A percentile compares a stretch with the other conserved stretches of the same genome.
These are phyloP conservation scores for Lentinula raphanica DNA, from an alignment of 768 basidiomycete species.

Conservation along the genomic window DNA sequence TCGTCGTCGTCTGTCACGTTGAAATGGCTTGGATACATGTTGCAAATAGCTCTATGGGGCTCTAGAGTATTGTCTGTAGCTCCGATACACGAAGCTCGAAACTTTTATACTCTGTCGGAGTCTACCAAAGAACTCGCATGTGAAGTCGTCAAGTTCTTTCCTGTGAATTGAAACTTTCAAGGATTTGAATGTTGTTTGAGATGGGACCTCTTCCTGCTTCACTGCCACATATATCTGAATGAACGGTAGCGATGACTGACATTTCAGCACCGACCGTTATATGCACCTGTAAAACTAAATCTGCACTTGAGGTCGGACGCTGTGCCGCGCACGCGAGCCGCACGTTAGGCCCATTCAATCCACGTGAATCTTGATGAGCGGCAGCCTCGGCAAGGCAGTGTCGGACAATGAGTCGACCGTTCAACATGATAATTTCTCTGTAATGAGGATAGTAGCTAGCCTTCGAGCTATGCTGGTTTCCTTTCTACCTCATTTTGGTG, in stretches of 20 bases:
- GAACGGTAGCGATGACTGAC: background rate
- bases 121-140: background rate
- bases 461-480: background rate
- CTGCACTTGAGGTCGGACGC: background rate
- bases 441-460: too few species aligned
- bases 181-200: background rate
- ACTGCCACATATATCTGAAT: background rate
- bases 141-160: background rate
- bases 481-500: background rate
- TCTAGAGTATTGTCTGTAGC: background rate
- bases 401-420: too few species aligned
- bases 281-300: background rate
- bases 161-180: background rate
- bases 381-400: background rate
- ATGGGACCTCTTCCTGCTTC: background rate
- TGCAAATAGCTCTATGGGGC: background rate
- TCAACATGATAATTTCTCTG: too few species aligned
- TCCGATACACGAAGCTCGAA: background rate
- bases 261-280: background rate
- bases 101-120: background rate
- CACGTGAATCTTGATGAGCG: background rate
- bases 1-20: slow-evolving; percentile 1
- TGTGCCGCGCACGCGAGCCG: background rate
- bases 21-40: background rate
- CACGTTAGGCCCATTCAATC: background rate